Evolutionary conservation across 2,329 filamentous ascomycete species (phyloP).

Genomic region (Ophiocordyceps camponoti-rufipedis): DNA sequence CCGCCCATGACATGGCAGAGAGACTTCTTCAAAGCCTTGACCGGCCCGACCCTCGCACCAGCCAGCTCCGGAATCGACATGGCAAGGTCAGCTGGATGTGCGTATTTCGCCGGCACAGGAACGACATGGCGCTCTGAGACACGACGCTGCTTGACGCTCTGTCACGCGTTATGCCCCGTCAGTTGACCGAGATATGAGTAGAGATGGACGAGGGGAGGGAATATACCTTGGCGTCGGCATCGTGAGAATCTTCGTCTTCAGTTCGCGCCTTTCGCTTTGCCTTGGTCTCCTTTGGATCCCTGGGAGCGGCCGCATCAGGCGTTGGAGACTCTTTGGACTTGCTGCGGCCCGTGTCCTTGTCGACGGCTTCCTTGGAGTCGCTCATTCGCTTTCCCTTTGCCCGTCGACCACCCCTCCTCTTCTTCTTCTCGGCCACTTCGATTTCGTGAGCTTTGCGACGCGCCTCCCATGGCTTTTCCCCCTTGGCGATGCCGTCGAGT

Average conservation of each 20-base stretch:
- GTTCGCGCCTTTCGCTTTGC: constrained; percentile 36
- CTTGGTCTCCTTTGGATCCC: constrained; percentile 29
- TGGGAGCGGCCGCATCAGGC: constrained; percentile 18
- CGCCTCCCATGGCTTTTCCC: constrained; percentile 76
- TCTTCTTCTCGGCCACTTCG: constrained; percentile 39
- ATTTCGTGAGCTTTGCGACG: constrained; percentile 45
- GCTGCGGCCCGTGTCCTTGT: constrained; percentile 18
- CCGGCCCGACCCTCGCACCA: constrained; percentile 46
- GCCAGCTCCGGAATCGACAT: constrained; percentile 36
- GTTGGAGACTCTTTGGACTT: constrained; percentile 22
- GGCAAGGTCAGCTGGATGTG: constrained; percentile 31
- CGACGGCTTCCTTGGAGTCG: constrained; percentile 43
- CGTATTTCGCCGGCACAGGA: constrained; percentile 20
- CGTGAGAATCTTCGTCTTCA: constrained; percentile 30
- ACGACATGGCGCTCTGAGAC: constrained; percentile 29
- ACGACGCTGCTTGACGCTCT: constrained; percentile 32
- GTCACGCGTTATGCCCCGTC: background rate
- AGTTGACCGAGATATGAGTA: background rate
- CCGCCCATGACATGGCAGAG: constrained; percentile 47
- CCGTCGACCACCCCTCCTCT: constrained; percentile 42
- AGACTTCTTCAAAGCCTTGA: constrained; percentile 51
- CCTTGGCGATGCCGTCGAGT: constrained; percentile 56
- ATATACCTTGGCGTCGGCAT: constrained; percentile 30
- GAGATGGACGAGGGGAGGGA: background rate
- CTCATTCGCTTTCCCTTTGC: constrained; percentile 45